Evolutionary conservation across 2,329 filamentous ascomycete genomes (phyloP).

Genomic region (Botrytis galanthina): DNA sequence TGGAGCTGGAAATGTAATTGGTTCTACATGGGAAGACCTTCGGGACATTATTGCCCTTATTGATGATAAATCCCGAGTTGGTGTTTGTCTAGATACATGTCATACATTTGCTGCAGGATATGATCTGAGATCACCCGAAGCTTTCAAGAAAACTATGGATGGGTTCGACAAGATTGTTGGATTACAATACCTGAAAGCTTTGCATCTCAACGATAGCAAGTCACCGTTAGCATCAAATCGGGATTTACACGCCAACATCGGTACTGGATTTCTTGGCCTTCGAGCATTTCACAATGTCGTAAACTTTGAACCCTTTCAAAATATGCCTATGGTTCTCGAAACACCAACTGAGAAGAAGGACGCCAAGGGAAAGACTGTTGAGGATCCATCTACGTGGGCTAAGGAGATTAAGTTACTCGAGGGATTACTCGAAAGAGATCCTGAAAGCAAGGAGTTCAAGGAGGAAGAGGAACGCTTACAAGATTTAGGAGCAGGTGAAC

Average conservation of each 20-base stretch:
- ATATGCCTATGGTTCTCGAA: conserved; percentile 88
- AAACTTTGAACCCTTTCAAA: conserved; percentile 74
- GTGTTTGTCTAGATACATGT: conserved; percentile 95
- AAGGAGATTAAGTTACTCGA: conserved; percentile 94
- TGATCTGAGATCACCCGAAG: conserved; percentile 73
- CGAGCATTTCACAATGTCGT: conserved; percentile 88
- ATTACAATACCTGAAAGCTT: conserved; percentile 72
- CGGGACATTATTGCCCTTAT: conserved; percentile 78
- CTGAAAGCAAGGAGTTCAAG: conserved; percentile 69
- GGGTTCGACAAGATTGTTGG: conserved; percentile 79
- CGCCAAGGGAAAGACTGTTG: conserved; percentile 62
- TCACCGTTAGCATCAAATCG: conserved; percentile 77
- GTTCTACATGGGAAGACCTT: conserved; percentile 81
- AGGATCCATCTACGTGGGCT: conserved; percentile 85
- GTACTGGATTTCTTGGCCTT: conserved; percentile 88
- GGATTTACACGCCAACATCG: conserved; percentile 94
- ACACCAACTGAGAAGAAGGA: conserved; percentile 82
- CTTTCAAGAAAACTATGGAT: conserved; percentile 70
- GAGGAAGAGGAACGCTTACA: conserved; percentile 63
- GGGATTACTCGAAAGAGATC: conserved; percentile 79
- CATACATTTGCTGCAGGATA: conserved; percentile 94
- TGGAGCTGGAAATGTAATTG: conserved; percentile 81
- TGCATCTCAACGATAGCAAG: conserved; percentile 96
- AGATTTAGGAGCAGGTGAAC: conserved; percentile 65
- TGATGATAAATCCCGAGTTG: conserved; percentile 78